Base-by-base conservation (phyloP, 352 stramenopile genomes). In the Phytopythium montanum region DNA sequence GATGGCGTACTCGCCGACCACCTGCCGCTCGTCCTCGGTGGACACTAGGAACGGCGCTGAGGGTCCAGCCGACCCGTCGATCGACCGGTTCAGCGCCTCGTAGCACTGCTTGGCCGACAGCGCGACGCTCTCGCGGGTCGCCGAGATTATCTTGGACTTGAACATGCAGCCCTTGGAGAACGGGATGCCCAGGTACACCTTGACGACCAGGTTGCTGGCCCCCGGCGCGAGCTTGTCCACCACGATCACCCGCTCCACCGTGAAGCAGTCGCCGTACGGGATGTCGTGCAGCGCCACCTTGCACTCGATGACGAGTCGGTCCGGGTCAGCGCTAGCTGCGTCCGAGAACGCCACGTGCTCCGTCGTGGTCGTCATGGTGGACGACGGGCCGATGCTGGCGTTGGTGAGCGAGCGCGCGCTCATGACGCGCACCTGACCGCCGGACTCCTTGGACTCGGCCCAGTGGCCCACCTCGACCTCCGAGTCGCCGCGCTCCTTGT, bases 151-250 rank as follows among this genome's bases (percentile, higher is more conserved):
- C 69, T 93, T 95, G 34, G 82, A 92, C 66, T 95, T 95, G 63
- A 93, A 95, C 82, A 95, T 92, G 56, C 85, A 95, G 5, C 85
- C 85, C 51, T 92, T 95, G 8, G 85, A 93, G 57, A 95, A 95
- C 38, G 85, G 85, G 53, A 95, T 89, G 14, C 77, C 85, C 18
- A 95, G 41, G 36, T 85, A 92, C 13, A 84, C 68, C 38, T 89
- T 85, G 21, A 54, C 80, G 26, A 92, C 71, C 4, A 89, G 54
- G 45, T 66, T 68, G 39, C 48, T 56, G 34, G 70, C 72, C 1
- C 57, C 83, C 9, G 70, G 70, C 21, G 68, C 42, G 10, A 66
- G 52, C 28, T 73, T 70, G 38, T 90, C 81, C n/a, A 92, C 66
- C 2, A 86, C 64, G 25, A 65, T 75, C 25, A 90, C 71, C 48